Evolutionary conservation across 805 yeast genomes (phyloP), one percentile per base, ranked within the genome.

Genomic region (Metschnikowia gelsemii): DNA sequence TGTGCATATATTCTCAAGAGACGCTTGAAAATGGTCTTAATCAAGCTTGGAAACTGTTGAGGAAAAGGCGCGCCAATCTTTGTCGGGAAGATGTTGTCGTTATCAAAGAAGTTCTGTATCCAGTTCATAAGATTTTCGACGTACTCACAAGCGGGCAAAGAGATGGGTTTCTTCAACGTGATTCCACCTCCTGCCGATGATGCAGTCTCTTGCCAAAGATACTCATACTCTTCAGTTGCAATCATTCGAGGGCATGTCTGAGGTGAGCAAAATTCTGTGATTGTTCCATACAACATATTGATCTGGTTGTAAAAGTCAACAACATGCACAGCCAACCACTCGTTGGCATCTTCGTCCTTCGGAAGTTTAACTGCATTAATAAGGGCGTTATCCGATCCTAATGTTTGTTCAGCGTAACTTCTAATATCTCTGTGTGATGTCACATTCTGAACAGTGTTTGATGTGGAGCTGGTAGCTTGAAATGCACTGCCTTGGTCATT

Each of bases 251-350:
- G 98, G 61, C 99, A 93, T 2, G 95, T 77, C n/a, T 70, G 63
- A 2, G 98, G 97, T 0, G 97, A 88, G 62, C 99, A 93, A 58
- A 93, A 90, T 65, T 89, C 96, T 1, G 98, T 91, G 50, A 93
- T 86, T 3, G 97, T 81, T 8, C 97, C 96, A 55, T 93, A 91
- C 6, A 91, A 70, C 99, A 91, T 93, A 64, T 91, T 91, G 51
- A 91, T 83, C 61, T 91, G 99, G 61, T 90, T 90, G 67, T 87
- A 91, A 59, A 91, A 93, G 63, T 91, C 98, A 13, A 90, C 97
- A n/a, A 91, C 93, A 61, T 91, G 96, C 9, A 90, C 95, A 0
- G 99, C 98, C 42, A 91, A 66, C 99, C 99, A 91, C 62, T 91
- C 99, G 55, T 84, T 83, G 41, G 81, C 59, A 55, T 87, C 93